Evolutionary conservation across 2,329 filamentous ascomycete genomes (phyloP), one percentile per base, ranked within the genome.

Genomic region (Thermomyces lanuginosus): DNA sequence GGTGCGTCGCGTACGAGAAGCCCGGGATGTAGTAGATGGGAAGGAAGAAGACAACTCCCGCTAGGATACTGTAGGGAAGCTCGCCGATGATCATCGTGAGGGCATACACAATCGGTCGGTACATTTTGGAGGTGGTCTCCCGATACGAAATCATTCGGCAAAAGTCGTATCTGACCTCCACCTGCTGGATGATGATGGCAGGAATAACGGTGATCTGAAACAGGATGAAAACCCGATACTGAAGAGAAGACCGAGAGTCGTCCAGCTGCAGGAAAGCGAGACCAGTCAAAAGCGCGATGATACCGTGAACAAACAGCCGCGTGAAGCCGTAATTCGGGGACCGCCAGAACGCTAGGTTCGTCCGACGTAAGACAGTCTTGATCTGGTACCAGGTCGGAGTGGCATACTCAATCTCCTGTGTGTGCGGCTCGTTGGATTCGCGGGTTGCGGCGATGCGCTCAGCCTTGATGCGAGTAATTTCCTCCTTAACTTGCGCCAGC

Each of bases 321-420:
- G 82, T 91, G 51, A 91, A 89, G 27, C 82, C 73, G 48, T 92
- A 92, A 56, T 91, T 83, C 18, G 79, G 79, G 2, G 76, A 79
- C 21, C 83, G 67, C 80, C 80, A 92, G 60, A 79, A 86, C 0
- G 78, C 66, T 3, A 81, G 59, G 48, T 82, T 77, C 37, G 75
- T 81, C 31, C 84, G 72, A 31, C 58, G 62, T 39, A 72, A 66
- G 16, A 92, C 81, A 2, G 78, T 55, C 51, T 71, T 75, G 49
- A 91, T 68, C 60, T 92, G 84, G 48, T 83, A 78, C 55, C 57
- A 60, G 6, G 83, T 52, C 0, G 84, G 79, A 1, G 81, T 84
- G 0, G 84, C 84, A 41, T 78, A 92, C 51, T 92, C 82, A 41
- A 67, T 72, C 36, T 83, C 69, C 4, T 66, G 52, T 0, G 63